phyloP scores from a whole-genome alignment of 192 early-diverging fungal genomes.

The Coemansia interrupta region DNA sequence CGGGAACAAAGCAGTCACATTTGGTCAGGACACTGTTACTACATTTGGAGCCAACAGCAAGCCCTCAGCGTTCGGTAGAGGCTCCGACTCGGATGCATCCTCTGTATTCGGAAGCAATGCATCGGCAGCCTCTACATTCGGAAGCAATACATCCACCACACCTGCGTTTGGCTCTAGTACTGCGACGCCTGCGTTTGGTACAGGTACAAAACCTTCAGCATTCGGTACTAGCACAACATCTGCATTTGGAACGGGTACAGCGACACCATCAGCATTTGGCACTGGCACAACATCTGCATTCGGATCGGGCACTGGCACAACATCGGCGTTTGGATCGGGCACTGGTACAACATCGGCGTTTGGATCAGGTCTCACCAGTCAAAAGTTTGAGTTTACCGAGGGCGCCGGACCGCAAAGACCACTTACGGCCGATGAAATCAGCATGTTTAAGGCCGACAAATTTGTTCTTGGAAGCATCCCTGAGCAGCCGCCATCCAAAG shows the following conservation, averaged over 20 bases:
- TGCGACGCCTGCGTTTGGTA: conserved; percentile 15
- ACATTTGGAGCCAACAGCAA: neutral
- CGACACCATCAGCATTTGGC: conserved; percentile 2
- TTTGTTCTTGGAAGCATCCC: conserved; percentile 33
- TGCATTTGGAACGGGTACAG: neutral
- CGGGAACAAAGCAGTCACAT: neutral
- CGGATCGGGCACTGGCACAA: neutral
- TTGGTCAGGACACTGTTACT: neutral
- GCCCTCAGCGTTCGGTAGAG: conserved; percentile 10
- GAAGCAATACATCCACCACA: neutral
- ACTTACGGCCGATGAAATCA: conserved; percentile 29
- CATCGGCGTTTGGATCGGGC: neutral
- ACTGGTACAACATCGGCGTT: neutral
- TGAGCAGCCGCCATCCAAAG: conserved; percentile 29
- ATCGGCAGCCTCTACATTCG: conserved; percentile 10
- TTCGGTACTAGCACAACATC: neutral
- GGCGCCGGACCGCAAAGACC: conserved; percentile 16
- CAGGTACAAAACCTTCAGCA: neutral
- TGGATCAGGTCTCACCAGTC: neutral
- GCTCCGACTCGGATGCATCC: neutral
- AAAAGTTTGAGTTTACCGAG: neutral
- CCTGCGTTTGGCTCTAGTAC: conserved; percentile 12
- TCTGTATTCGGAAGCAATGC: conserved; percentile 13
- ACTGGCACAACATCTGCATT: conserved; percentile 4
- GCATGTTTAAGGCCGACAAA: conserved; percentile 15